These are phyloP conservation scores for Psilocybe subaeruginosa DNA, from an alignment of 768 basidiomycete genomes.

Conservation along the genomic window DNA sequence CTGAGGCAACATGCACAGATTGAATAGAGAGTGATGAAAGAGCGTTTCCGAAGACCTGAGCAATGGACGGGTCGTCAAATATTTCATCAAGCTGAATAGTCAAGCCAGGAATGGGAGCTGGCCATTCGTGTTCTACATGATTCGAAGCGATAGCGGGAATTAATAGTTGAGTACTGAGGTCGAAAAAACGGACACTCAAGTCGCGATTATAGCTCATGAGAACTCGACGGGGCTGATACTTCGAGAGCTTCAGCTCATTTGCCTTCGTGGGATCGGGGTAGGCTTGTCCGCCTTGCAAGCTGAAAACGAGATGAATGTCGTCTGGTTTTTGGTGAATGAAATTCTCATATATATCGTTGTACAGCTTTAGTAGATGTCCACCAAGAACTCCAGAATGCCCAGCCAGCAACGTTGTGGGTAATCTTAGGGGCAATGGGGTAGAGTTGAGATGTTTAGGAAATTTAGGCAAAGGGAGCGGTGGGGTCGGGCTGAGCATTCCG, in stretches of 20 bases:
- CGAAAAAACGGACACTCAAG: slow-evolving; percentile 70
- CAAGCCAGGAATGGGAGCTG: slow-evolving; percentile 61
- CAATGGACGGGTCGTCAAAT: slow-evolving; percentile 47
- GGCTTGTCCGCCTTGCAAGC: slow-evolving; percentile 55
- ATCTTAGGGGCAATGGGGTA: slow-evolving; percentile 7
- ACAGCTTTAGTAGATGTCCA: slow-evolving; percentile 48
- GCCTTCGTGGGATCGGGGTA: slow-evolving; percentile 54
- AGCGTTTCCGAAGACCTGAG: slow-evolving; percentile 24
- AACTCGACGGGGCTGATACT: slow-evolving; percentile 68
- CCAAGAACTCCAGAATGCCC: slow-evolving; percentile 38
- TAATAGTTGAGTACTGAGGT: slow-evolving; percentile 72
- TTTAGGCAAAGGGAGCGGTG: slow-evolving; percentile 16
- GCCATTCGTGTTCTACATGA: slow-evolving; percentile 61
- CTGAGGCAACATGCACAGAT: slow-evolving; percentile 50
- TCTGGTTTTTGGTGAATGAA: slow-evolving; percentile 30
- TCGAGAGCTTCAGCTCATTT: slow-evolving; percentile 57
- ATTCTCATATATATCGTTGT: slow-evolving; percentile 48
- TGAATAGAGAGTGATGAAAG: slow-evolving; percentile 34
- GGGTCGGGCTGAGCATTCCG: slow-evolving; percentile 11
- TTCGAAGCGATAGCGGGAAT: slow-evolving; percentile 35
- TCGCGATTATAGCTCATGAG: slow-evolving; percentile 67
- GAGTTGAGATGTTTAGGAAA: slow-evolving; percentile 16
- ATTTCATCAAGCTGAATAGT: slow-evolving; percentile 58
- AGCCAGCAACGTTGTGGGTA: slow-evolving; percentile 18
- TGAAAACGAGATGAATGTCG: slow-evolving; percentile 36